Base-by-base conservation (phyloP, 1,284 basidiomycete species). In the Fistulinella cinereoalba region DNA sequence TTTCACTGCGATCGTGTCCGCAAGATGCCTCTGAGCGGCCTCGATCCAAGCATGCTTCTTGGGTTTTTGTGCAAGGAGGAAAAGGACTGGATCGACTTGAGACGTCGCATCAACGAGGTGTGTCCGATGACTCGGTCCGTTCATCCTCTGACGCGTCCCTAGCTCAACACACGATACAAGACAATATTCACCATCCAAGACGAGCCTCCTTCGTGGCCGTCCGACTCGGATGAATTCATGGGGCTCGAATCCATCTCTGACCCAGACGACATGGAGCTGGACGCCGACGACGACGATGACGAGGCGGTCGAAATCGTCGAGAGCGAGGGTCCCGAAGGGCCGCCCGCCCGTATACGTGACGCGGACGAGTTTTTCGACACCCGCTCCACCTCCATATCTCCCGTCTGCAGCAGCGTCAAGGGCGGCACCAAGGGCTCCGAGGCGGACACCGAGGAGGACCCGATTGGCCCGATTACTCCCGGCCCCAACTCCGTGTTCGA, bases 1-100 rank as follows among this genome's bases (percentile, higher is more conserved):
- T 99, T 93, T 74, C 96, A 98, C 66, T 94, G 92, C 64, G 94
- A 97, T 22, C 83, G 87, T 18, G 86, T 97, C 36, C 78, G 92
- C 62, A 94, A 95, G 77, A 94, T 98, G 90, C 87, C 88, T 0
- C 70, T 98, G 38, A 81, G 83, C 31, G 85, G 85, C n/a, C 70
- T 99, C 43, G 96, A 98, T 64, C 96, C 97, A 11, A 96, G 92
- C 60, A 98, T 99, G 96, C 73, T 99, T 9, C 75, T 98, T 44
- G 95, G 95, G 15, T 97, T 99, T 66, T 64, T 98, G 55, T 86
- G 88, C 61, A 80, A 80, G 54, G 81, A 89, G 61, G 87, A 93
- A 66, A 72, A 67, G 18, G 92, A 96, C 44, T 96, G 93, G 85
- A 68, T 75, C 13, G 92, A 97, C 67, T 81, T 98, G 50, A 78